Evolutionary conservation across 2,329 filamentous ascomycete species (phyloP).

Genomic region (Magnaporthales sp.): DNA sequence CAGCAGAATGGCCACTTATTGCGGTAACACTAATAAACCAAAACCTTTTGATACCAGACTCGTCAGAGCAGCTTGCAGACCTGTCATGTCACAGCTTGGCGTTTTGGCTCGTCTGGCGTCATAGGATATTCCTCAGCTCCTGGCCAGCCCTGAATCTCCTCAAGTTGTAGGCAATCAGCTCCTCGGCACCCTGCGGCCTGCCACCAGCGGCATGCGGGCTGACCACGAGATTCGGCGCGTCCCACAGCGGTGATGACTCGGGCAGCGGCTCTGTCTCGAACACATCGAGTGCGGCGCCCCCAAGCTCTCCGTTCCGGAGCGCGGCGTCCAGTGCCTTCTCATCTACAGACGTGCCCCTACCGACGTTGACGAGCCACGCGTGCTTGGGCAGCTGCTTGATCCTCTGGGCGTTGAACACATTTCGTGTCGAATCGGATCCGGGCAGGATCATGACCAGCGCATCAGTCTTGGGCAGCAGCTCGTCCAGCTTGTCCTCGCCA

Average conservation of each 20-base stretch:
- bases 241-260: constrained; percentile 14
- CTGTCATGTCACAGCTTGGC: neutral
- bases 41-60: no score
- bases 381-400: constrained; percentile 30
- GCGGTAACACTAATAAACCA: neutral
- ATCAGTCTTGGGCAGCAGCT: constrained; percentile 32
- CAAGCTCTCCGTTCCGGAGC: constrained; percentile 31
- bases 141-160: constrained; percentile 50
- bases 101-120: neutral
- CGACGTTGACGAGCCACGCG: constrained; percentile 33
- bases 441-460: constrained; percentile 40
- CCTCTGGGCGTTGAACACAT: constrained; percentile 29
- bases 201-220: constrained; percentile 41
- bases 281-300: constrained; percentile 41
- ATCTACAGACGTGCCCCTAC: constrained; percentile 38
- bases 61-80: neutral
- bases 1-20: neutral
- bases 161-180: constrained; percentile 52
- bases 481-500: constrained; percentile 27
- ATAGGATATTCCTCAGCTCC: constrained; percentile 41
- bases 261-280: constrained; percentile 23
- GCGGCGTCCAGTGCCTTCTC: constrained; percentile 39
- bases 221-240: constrained; percentile 14
- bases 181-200: constrained; percentile 50
- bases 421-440: constrained; percentile 27